phyloP scores from a whole-genome alignment of 805 yeast species.

The Metschnikowia arizonensis region DNA sequence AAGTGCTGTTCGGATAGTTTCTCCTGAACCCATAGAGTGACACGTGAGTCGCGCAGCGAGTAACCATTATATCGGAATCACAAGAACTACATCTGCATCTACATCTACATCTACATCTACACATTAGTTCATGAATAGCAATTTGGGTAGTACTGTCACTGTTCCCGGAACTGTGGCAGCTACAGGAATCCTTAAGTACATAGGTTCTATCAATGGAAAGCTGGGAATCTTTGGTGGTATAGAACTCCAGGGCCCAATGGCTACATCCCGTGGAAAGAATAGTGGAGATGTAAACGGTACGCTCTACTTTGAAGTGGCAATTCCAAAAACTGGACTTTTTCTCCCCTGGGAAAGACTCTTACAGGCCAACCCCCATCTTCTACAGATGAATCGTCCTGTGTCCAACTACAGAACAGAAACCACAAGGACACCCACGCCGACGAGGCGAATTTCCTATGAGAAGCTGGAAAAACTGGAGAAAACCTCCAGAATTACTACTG shows the following conservation, averaged over 20 bases:
- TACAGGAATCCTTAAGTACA: slow-evolving; percentile 60
- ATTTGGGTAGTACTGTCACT: slow-evolving; percentile 33
- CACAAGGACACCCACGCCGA: slow-evolving; percentile 5
- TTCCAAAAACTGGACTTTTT: slow-evolving; percentile 71
- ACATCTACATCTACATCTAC: neutral
- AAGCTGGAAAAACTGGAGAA: neutral
- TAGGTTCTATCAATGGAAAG: slow-evolving; percentile 72
- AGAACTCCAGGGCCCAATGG: slow-evolving; percentile 65
- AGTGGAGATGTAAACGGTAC: slow-evolving; percentile 76
- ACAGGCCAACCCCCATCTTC: slow-evolving; percentile 32
- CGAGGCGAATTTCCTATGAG: neutral
- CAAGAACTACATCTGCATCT: too few relatives aligned
- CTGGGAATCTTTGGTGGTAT: slow-evolving; percentile 80
- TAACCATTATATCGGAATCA: too few relatives aligned
- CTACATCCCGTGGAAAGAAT: slow-evolving; percentile 69
- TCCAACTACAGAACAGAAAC: slow-evolving; percentile 4
- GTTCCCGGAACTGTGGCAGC: slow-evolving; percentile 64
- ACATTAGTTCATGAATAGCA: slow-evolving; percentile 24
- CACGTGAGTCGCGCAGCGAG: slow-evolving; percentile 1
- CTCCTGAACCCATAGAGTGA: slow-evolving; percentile 2
- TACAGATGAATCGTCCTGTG: slow-evolving; percentile 4
- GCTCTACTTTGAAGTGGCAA: slow-evolving; percentile 60
- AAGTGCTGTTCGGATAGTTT: neutral
- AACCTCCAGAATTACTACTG: neutral
- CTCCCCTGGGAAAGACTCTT: slow-evolving; percentile 50